Percentiles rank a stretch among this genome's conserved stretches.
phyloP scores from a whole-genome alignment of 2,329 filamentous ascomycete genomes.

The Penicillium sp. region DNA sequence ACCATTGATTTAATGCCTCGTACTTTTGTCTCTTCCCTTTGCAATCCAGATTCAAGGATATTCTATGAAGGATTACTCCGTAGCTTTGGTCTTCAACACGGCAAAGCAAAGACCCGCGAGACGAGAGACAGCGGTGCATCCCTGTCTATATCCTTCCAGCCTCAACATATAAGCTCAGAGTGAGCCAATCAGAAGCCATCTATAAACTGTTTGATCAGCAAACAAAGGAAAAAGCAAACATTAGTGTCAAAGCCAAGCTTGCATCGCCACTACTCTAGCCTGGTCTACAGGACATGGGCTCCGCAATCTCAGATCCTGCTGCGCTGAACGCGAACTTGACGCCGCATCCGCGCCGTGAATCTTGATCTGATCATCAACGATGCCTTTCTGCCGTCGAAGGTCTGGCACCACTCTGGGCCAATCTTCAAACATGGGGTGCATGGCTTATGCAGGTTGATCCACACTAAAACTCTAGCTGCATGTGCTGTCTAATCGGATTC shows the following conservation, averaged over 20 bases:
- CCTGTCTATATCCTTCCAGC: constrained; percentile 8
- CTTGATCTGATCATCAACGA: neutral
- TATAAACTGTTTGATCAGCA: constrained; percentile 6
- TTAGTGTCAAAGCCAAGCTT: neutral
- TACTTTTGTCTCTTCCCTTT: neutral
- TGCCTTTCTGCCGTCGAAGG: neutral
- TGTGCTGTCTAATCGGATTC: neutral
- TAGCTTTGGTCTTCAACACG: neutral
- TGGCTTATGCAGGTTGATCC: constrained; percentile 5
- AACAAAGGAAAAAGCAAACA: constrained; percentile 16
- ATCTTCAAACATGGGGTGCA: constrained; percentile 5
- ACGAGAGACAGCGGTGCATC: neutral
- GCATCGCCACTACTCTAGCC: constrained; percentile 2
- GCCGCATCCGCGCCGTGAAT: constrained; percentile 4
- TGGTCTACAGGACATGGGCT: neutral
- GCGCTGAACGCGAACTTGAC: constrained; percentile 7
- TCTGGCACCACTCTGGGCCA: neutral
- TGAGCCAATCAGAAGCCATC: constrained; percentile 11
- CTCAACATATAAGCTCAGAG: constrained; percentile 6
- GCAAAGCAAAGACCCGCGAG: neutral
- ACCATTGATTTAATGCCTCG: neutral
- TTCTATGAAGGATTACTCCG: neutral
- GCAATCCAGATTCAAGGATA: neutral
- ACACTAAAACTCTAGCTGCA: neutral
- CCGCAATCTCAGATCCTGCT: neutral